Conservation (phyloP, 208 protist genomes). For the Acanthamoeba culbertsoni region DNA sequence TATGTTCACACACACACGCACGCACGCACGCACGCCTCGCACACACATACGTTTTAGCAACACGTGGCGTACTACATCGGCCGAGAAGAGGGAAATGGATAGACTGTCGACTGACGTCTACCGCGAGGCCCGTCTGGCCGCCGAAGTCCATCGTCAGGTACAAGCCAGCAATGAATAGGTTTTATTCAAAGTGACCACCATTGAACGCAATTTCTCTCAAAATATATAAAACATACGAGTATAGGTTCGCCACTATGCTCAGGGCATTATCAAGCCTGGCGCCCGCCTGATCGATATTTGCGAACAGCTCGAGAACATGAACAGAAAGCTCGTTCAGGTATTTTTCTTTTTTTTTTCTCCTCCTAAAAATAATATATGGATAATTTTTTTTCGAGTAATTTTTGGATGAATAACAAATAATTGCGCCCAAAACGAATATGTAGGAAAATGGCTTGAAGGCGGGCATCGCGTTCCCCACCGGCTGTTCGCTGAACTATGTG, state of each 20-base stretch:
- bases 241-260: neutral
- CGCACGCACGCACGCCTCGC: neutral
- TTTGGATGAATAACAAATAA: neutral
- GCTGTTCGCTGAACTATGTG: conserved; percentile 94
- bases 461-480: conserved; percentile 83
- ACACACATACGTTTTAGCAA: no score
- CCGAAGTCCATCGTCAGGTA: conserved; percentile 81
- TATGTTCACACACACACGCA: neutral
- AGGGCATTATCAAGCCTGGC: conserved; percentile 60
- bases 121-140: conserved; percentile 83
- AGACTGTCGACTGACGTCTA: conserved; percentile 81
- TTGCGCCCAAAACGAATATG: neutral
- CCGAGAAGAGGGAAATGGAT: conserved; percentile 92
- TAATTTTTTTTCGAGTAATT: neutral
- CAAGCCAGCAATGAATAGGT: no score
- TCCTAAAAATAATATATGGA: neutral
- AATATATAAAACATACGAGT: conserved; percentile 4
- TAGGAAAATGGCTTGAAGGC: conserved; percentile 56
- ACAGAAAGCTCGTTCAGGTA: conserved; percentile 32
- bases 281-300: conserved; percentile 74
- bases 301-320: conserved; percentile 69
- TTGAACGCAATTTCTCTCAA: neutral
- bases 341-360: neutral
- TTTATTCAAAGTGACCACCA: neutral
- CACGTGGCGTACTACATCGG: conserved; percentile 88